Conservation (phyloP, 805 yeast genomes). For the Pichia eremophila region DNA sequence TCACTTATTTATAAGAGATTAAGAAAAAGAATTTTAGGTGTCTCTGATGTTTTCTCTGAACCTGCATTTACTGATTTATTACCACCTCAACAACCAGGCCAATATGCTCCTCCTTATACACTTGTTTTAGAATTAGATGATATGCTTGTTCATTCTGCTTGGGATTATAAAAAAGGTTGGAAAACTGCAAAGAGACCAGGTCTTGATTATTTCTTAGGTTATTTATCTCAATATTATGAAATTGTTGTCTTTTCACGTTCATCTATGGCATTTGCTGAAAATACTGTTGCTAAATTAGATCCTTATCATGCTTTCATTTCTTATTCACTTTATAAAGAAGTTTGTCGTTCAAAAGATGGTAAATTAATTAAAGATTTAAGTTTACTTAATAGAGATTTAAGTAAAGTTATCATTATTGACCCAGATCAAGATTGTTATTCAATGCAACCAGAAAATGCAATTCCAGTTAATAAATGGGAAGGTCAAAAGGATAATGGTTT, state of each 20-base stretch:
- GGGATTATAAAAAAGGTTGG: constrained; percentile 94
- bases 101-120: constrained; percentile 86
- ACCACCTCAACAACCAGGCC: constrained; percentile 87
- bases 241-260: constrained; percentile 84
- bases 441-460: constrained; percentile 91
- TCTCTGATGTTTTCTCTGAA: constrained; percentile 78
- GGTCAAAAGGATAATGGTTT: constrained; percentile 78
- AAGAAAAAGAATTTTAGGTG: constrained; percentile 58
- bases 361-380: constrained; percentile 82
- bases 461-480: constrained; percentile 75
- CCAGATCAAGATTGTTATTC: constrained; percentile 61
- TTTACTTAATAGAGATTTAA: constrained; percentile 82
- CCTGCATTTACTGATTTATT: constrained; percentile 89
- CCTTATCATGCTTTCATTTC: constrained; percentile 86
- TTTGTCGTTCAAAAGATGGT: constrained; percentile 83
- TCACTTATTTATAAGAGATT: constrained; percentile 59
- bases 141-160: constrained; percentile 78
- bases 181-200: constrained; percentile 99
- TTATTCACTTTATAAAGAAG: constrained; percentile 83
- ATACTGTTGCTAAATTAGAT: constrained; percentile 78
- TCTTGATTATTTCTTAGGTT: constrained; percentile 90
- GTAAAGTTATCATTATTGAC: constrained; percentile 74
- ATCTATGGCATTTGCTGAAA: constrained; percentile 78
- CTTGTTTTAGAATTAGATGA: constrained; percentile 86
- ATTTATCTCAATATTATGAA: constrained; percentile 91